Evolutionary conservation across 75 land plant genomes (phyloP), one percentile per base, ranked within the genome.

Genomic region (Ceratopteris richardii): DNA sequence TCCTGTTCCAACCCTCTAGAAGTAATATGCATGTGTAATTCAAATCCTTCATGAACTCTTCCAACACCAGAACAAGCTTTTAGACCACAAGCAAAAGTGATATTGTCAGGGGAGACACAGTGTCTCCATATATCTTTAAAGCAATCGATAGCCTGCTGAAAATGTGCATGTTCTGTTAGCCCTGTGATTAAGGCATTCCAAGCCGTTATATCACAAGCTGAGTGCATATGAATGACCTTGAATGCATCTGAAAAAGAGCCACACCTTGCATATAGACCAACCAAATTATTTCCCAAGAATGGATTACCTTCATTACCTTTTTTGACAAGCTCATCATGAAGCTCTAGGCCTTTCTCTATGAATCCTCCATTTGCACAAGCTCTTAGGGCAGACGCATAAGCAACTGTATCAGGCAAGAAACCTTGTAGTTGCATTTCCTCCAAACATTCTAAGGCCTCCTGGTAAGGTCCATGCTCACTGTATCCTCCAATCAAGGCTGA

Each of bases 401-500:
- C 18, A 23, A 40, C 18, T 13, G 21, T 18, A 28, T 55, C 60
- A 40, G 72, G 68, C n/a, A 3, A 25, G 5, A 18, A 16, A 31
- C 67, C 68, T 6, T 30, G 41, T n/a, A 16, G 1, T 23, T 39
- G 43, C 72, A 70, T 63, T 22, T 33, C 14, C 18, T 51, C 37
- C 21, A 63, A 70, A 24, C 52, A n/a, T 29, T 29, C 20, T 24
- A 54, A 36, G n/a, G 68, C 72, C 31, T 66, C 61, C 18, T 46
- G 21, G 0, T 2, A 22, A 36, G 25, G 26, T n/a, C 66, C 66
- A 36, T 18, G 58, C 61, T 40, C 39, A 36, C 21, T n/a, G 65
- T 58, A 67, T 6, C 80, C 80, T 43, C 77, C 76, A 26, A 83
- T 80, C 2, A 83, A 54, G 0, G 79, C 74, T 20, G 82, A 79